Conservation (phyloP, 2,329 filamentous ascomycete genomes). For the Paraphoma sp. region DNA sequence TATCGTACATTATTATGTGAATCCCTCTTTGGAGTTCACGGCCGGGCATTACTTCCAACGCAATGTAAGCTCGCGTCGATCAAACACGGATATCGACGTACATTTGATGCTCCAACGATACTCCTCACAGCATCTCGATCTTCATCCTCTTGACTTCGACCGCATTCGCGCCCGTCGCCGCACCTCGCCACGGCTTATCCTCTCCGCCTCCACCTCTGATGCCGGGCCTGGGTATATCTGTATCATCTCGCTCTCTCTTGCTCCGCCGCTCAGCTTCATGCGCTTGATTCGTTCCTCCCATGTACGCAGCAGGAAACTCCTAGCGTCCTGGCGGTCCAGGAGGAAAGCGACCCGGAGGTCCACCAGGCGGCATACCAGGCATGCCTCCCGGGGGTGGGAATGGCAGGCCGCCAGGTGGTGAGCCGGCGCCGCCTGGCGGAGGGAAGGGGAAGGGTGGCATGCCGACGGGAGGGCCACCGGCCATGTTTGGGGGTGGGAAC, state of each 20-base stretch:
- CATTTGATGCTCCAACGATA: not conserved
- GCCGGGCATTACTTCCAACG: conserved; percentile 9
- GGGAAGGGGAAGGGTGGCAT: conserved; percentile 42
- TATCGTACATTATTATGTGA: too few relatives aligned
- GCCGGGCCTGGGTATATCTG: conserved; percentile 22
- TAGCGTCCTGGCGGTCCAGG: conserved; percentile 36
- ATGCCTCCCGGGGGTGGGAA: conserved; percentile 48
- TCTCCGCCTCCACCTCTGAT: conserved; percentile 16
- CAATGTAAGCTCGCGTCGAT: conserved; percentile 12
- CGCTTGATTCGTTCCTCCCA: conserved; percentile 8
- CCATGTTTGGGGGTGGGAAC: conserved; percentile 47
- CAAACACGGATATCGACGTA: conserved; percentile 1
- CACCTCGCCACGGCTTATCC: conserved; percentile 3
- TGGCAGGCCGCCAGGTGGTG: conserved; percentile 42
- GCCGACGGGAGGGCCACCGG: conserved; percentile 25
- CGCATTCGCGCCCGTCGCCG: conserved; percentile 32
- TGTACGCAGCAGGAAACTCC: conserved; percentile 16
- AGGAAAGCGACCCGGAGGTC: conserved; percentile 32
- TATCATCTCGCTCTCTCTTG: conserved; percentile 16
- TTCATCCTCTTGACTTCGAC: conserved; percentile 16
- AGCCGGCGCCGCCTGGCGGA: conserved; percentile 33
- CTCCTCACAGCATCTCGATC: conserved; percentile 3
- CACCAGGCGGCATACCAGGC: conserved; percentile 35
- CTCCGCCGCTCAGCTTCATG: conserved; percentile 6
- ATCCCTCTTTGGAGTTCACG: too few relatives aligned